These are phyloP conservation scores for Yarrowia hollandica DNA, from an alignment of 805 yeast genomes.

Conservation along the genomic window DNA sequence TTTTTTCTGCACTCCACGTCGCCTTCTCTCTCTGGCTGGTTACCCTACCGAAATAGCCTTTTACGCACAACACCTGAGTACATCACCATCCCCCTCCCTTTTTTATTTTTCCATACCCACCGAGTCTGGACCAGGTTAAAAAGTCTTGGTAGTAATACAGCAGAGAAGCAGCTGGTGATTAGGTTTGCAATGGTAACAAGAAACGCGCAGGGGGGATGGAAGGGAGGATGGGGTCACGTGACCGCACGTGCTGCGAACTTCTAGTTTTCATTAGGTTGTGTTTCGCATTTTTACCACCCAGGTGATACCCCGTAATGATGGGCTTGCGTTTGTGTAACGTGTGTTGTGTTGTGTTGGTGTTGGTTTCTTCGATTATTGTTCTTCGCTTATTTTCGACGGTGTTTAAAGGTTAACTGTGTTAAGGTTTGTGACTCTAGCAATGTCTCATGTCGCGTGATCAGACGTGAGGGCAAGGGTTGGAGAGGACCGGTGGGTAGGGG, in stretches of 20 bases:
- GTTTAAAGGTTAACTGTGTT: no score
- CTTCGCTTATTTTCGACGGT: no score
- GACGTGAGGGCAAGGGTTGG: no score
- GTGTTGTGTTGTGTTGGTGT: not conserved
- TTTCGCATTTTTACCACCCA: not conserved
- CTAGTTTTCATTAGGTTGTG: constrained; percentile 1
- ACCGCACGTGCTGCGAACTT: not conserved
- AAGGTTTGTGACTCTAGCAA: not conserved
- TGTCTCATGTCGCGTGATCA: constrained; percentile 10
- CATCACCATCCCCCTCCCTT: not conserved
- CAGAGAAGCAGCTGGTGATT: no score
- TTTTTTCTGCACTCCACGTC: no score
- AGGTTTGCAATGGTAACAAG: no score
- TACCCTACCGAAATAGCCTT: constrained; percentile 5
- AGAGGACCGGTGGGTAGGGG: no score
- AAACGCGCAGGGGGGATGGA: not conserved
- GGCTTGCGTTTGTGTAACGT: not conserved
- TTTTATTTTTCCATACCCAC: not conserved
- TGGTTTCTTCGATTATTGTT: not conserved
- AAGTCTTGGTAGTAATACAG: constrained; percentile 7
- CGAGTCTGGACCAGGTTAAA: not conserved
- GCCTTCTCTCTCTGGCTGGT: no score
- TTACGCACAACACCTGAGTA: constrained; percentile 14
- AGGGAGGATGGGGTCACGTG: not conserved
- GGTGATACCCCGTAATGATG: constrained; percentile 18